A percentile compares a stretch with the other conserved stretches of the same genome.
Conservation (phyloP, 164 flowering plant genomes). For the Stephania cephalantha region DNA sequence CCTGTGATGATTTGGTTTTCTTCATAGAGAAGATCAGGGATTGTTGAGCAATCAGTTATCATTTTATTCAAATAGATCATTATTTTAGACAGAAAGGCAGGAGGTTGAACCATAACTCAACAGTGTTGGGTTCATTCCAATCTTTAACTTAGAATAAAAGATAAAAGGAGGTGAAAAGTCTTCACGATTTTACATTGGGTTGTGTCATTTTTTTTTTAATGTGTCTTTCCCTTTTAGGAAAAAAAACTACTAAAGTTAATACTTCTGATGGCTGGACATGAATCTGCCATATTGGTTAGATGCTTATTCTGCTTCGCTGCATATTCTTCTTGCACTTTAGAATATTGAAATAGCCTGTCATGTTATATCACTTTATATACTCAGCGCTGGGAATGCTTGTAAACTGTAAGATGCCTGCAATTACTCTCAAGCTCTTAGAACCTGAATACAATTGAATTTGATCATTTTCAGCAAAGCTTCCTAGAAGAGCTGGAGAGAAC, state of each 20-base stretch:
- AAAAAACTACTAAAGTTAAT: too few relatives aligned
- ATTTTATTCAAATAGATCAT: not conserved
- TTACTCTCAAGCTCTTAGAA: not conserved
- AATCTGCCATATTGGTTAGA: not conserved
- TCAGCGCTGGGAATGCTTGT: not conserved
- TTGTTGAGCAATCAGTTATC: not conserved
- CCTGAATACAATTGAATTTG: not conserved
- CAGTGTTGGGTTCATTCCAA: not conserved
- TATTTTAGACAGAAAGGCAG: not conserved
- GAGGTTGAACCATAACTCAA: not conserved
- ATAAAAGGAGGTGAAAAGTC: not conserved
- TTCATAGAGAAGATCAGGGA: not conserved
- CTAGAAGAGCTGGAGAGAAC: constrained; percentile 93
- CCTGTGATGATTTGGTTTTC: constrained; percentile 1
- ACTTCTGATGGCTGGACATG: not conserved
- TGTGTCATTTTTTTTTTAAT: too few relatives aligned
- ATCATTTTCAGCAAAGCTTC: constrained; percentile 68
- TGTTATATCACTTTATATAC: not conserved
- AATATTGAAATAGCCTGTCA: not conserved
- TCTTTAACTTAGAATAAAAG: not conserved
- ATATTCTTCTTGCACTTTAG: not conserved
- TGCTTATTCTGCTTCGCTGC: not conserved
- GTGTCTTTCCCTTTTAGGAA: too few relatives aligned
- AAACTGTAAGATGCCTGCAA: not conserved
- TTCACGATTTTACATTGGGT: not conserved